A percentile compares a stretch with the other conserved stretches of the same genome.
phyloP scores from a whole-genome alignment of 352 stramenopile species.

The Pythium scleroteichum region DNA sequence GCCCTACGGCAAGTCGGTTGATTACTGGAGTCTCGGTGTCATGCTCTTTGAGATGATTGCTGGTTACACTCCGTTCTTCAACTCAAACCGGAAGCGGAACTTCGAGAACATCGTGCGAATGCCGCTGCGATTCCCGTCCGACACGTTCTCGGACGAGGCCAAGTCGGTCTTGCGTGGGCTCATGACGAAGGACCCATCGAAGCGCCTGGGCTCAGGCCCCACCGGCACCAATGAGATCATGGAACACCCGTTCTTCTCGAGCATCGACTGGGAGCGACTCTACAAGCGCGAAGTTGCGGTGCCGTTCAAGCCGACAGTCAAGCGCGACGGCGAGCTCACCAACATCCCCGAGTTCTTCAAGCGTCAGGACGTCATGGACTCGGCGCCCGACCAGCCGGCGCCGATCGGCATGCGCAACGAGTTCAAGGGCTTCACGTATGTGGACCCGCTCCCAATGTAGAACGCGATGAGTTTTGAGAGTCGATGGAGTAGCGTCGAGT shows the following conservation, averaged over 20 bases:
- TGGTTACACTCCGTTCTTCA: constrained; percentile 78
- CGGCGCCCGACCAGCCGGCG: constrained; percentile 46
- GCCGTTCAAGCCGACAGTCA: constrained; percentile 68
- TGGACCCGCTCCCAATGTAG: constrained; percentile 64
- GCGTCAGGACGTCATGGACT: constrained; percentile 75
- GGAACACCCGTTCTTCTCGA: constrained; percentile 81
- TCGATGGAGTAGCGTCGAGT: constrained; percentile 1
- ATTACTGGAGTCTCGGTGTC: constrained; percentile 89
- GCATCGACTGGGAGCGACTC: constrained; percentile 77
- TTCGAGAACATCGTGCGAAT: constrained; percentile 89
- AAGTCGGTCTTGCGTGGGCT: constrained; percentile 71
- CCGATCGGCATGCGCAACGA: constrained; percentile 68
- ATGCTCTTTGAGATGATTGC: constrained; percentile 86
- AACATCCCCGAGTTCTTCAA: constrained; percentile 86
- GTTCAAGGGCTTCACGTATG: constrained; percentile 82
- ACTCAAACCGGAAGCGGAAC: constrained; percentile 78
- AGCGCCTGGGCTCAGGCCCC: constrained; percentile 70
- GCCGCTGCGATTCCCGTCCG: constrained; percentile 62
- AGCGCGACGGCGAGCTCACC: constrained; percentile 68
- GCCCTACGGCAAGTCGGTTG: constrained; percentile 77
- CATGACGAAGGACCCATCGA: constrained; percentile 73
- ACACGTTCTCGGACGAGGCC: constrained; percentile 74
- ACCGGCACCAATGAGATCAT: constrained; percentile 77
- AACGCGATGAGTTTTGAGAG: too few relatives aligned
- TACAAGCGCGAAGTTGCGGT: constrained; percentile 71